A percentile compares a stretch with the other conserved stretches of the same genome.
Conservation (phyloP, 345 rosid genomes). For the Anacardium occidentale region DNA sequence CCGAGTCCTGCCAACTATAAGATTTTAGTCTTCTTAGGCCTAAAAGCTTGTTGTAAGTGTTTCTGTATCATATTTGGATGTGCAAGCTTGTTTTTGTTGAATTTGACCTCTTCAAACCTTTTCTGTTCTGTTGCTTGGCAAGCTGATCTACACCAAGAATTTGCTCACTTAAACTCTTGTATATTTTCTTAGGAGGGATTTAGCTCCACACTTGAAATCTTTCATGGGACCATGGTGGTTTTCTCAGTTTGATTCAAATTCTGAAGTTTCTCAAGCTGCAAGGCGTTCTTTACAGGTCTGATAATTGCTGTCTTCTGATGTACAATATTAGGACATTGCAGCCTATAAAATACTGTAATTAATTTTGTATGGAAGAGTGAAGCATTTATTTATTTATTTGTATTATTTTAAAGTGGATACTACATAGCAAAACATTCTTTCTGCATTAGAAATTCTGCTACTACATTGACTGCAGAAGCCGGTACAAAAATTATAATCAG, state of each 20-base stretch:
- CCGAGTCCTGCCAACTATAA: background rate
- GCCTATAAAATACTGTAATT: background rate
- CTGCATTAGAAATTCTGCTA: background rate
- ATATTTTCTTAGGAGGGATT: slow-evolving; percentile 67
- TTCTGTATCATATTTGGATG: slow-evolving; percentile 3
- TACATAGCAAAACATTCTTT: background rate
- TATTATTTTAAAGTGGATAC: background rate
- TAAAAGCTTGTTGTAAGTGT: slow-evolving; percentile 2
- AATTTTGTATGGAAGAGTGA: background rate
- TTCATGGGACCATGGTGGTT: slow-evolving; percentile 99
- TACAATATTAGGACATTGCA: background rate
- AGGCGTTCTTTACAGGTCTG: slow-evolving; percentile 84
- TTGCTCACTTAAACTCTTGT: slow-evolving; percentile 18
- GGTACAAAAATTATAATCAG: background rate
- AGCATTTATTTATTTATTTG: background rate
- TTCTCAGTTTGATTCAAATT: slow-evolving; percentile 84
- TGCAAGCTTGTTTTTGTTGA: background rate
- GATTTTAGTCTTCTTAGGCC: background rate
- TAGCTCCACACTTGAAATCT: slow-evolving; percentile 82
- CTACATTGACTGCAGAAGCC: background rate
- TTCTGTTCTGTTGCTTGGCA: background rate
- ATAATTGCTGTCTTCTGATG: slow-evolving; percentile 7
- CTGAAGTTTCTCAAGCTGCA: slow-evolving; percentile 89
- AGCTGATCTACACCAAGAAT: background rate
- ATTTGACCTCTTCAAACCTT: background rate